Evolutionary conservation across 176 grass and related monocot species (phyloP).

Genomic region (Aegilops speltoides): DNA sequence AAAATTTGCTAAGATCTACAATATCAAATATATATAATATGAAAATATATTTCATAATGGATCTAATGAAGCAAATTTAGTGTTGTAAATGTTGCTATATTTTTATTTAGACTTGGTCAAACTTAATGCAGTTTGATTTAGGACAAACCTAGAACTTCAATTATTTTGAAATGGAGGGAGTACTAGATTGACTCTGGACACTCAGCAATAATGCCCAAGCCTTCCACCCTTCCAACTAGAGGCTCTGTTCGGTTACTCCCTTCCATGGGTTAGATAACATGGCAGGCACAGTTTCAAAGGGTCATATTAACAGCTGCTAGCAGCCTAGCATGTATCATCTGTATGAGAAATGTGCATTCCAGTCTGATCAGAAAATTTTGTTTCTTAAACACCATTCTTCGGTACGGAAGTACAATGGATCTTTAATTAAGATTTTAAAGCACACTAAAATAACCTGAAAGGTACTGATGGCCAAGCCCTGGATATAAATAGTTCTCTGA

Average conservation of each 20-base stretch:
- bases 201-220: neutral
- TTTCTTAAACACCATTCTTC: neutral
- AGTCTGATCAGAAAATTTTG: neutral
- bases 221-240: neutral
- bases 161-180: no score
- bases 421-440: slow-evolving; percentile 3
- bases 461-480: slow-evolving; percentile 95
- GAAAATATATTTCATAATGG: no score
- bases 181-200: neutral
- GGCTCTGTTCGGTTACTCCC: no score
- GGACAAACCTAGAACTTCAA: no score
- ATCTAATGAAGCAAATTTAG: no score
- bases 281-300: neutral
- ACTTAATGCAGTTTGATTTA: no score
- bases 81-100: no score
- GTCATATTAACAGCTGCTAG: neutral
- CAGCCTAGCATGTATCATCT: neutral
- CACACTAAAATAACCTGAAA: slow-evolving; percentile 85
- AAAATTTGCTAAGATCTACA: no score
- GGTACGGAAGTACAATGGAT: neutral
- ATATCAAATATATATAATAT: no score
- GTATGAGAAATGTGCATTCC: neutral
- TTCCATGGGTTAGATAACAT: no score
- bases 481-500: slow-evolving; percentile 18
- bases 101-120: no score